Base-by-base conservation (phyloP, 2,329 filamentous ascomycete genomes). In the Colletotrichum tofieldiae region DNA sequence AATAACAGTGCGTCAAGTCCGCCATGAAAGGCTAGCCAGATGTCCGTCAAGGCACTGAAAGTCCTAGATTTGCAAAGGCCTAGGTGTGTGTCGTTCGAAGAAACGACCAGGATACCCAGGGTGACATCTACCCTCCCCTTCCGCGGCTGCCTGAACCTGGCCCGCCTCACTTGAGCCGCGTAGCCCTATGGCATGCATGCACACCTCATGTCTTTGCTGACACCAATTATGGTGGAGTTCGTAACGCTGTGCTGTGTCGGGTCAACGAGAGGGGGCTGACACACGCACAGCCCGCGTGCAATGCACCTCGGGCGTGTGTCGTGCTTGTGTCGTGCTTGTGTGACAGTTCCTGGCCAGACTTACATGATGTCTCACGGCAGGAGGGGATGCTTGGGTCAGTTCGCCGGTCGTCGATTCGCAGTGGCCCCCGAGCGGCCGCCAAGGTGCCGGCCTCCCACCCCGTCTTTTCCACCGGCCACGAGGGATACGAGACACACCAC, bases 141-240 rank as follows among this genome's bases (percentile, higher is more conserved):
- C 35, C 26, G 20, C 39, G 7, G 41, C n/a, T 26, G 35, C 51
- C 61, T 41, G 65, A 7, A 45, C 45, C 63, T 54, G 45, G 35
- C 20, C 32, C 52, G 52, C 39, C 62, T 65, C 52, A 49, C 49
- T 71, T 51, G 51, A 62, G 68, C 64, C 58, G 65, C 59, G 58
- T 59, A 72, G 69, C 69, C 69, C 65, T 72, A 72, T 12, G 29
- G 49, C 45, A 52, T 64, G 69, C 65, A 69, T 59, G 23, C 52
- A 12, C 8, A 59, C 37, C 56, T 29, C 26, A 45, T 32, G 16
- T 43, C 20, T 26, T 41, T 58, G 60, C 66, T 58, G 60, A 69
- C 66, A 45, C 45, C 66, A 43, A 41, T 11, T 18, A 37, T 55
- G 56, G 43, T 35, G 32, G 12, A 5, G 7, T 35, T 9, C 20